Evolutionary conservation across 2,329 filamentous ascomycete genomes (phyloP), one percentile per base, ranked within the genome.

Genomic region (Cladosporium sp.): DNA sequence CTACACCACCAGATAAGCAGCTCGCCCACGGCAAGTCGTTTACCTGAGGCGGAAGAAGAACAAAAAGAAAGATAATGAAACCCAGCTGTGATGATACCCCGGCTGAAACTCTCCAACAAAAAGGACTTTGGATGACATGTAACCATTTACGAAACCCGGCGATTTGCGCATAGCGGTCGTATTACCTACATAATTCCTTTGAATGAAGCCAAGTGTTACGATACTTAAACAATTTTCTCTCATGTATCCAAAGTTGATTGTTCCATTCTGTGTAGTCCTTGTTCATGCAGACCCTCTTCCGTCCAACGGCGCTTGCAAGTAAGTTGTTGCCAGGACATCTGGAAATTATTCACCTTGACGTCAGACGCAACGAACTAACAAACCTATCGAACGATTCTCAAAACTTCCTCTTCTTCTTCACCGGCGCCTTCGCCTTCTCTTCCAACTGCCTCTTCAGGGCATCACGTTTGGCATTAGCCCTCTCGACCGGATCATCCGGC

Each of bases 391-490:
- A 40, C 40, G 11, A 12, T 4, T 28, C 49, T 78, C 73, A 87
- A 68, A 87, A 87, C 66, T 78, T 85, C 65, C 85, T 75, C 72
- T 84, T 86, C 79, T 87, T 88, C 79, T 84, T 88, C 21, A 74
- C 78, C 11, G 81, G 80, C 62, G 79, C 82, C 69, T 84, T 84
- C 31, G 81, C 80, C 71, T 83, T 84, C 64, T 76, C 78, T 62
- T 82, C 82, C 18, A 86, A 71, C 50, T 83, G 78, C 21, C 82
- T 78, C 72, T 87, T 88, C 67, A 89, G 72, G 71, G 86, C 84
- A 59, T 83, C 80, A 14, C 86, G 78, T 69, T 83, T 87, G 63
- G 81, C 78, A 67, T 86, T 78, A 3, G 85, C 85, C 63, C 80
- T 82, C 65, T 88, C 81, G 67, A 81, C 78, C 66, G 8, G 65